Conservation (phyloP, 2,329 filamentous ascomycete genomes). For the Camillea tinctor region DNA sequence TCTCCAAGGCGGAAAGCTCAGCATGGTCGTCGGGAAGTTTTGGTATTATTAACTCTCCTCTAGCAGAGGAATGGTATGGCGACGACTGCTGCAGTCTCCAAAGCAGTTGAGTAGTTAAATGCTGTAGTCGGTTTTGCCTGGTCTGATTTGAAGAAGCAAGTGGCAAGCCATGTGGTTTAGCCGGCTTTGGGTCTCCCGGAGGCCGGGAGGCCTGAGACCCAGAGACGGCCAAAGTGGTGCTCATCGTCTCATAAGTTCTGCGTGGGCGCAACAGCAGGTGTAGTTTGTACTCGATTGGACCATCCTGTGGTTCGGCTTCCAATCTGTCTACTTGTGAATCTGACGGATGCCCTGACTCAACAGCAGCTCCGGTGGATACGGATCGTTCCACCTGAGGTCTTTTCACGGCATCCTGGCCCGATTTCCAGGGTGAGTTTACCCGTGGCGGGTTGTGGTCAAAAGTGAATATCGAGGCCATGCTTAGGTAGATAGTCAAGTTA, state of each 20-base stretch:
- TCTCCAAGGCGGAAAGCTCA: conserved; percentile 45
- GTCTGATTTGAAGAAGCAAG: conserved; percentile 58
- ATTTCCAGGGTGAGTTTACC: conserved; percentile 88
- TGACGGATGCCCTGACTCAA: conserved; percentile 25
- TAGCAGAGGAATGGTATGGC: conserved; percentile 80
- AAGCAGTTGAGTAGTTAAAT: conserved; percentile 89
- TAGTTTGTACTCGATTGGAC: conserved; percentile 94
- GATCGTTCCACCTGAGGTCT: conserved; percentile 28
- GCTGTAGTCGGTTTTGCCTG: conserved; percentile 80
- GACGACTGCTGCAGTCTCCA: conserved; percentile 96
- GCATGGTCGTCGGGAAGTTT: conserved; percentile 65
- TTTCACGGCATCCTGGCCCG: conserved; percentile 47
- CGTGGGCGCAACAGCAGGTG: conserved; percentile 81
- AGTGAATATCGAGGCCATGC: conserved; percentile 93
- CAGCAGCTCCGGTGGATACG: conserved; percentile 35
- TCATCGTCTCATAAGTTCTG: conserved; percentile 69
- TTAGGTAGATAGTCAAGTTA: not conserved
- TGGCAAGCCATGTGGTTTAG: conserved; percentile 23
- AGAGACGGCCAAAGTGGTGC: conserved; percentile 48
- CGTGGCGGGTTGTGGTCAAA: conserved; percentile 85
- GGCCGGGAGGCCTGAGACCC: conserved; percentile 33
- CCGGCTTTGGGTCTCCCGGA: conserved; percentile 26
- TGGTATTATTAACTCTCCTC: conserved; percentile 72
- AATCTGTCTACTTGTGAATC: conserved; percentile 59
- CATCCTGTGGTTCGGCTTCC: conserved; percentile 88